phyloP scores from a whole-genome alignment of 1,284 basidiomycete species.

The Trichosporon faecale region DNA sequence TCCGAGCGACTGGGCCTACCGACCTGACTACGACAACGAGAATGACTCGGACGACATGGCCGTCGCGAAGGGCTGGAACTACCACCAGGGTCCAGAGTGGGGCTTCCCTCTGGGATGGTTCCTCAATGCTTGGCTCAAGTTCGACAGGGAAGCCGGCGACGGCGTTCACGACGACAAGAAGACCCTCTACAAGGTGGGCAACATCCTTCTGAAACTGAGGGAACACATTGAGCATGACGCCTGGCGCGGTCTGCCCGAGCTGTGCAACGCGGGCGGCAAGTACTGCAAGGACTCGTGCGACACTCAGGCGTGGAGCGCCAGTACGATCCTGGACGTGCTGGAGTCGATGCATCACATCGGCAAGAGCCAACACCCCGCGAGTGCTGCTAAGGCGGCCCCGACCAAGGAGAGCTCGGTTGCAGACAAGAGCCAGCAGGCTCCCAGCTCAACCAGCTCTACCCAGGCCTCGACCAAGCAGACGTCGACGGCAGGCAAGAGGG shows the following conservation, averaged over 20 bases:
- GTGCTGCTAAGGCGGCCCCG: not conserved
- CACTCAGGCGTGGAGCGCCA: slow-evolving; percentile 90
- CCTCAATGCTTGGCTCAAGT: slow-evolving; percentile 83
- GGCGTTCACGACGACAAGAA: slow-evolving; percentile 64
- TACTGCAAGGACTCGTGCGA: slow-evolving; percentile 82
- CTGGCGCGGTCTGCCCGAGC: slow-evolving; percentile 88
- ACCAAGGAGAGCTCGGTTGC: not conserved
- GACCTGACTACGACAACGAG: slow-evolving; percentile 84
- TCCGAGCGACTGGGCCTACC: slow-evolving; percentile 76
- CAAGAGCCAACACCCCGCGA: not conserved
- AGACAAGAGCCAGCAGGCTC: not conserved
- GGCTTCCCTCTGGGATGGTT: slow-evolving; percentile 94
- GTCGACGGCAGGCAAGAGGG: not conserved
- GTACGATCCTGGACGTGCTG: slow-evolving; percentile 80
- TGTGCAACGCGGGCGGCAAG: slow-evolving; percentile 74
- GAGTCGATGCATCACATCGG: slow-evolving; percentile 62
- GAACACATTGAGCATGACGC: slow-evolving; percentile 71
- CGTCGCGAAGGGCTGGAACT: slow-evolving; percentile 84
- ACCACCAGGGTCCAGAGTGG: slow-evolving; percentile 69
- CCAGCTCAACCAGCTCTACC: not conserved
- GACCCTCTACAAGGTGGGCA: slow-evolving; percentile 75
- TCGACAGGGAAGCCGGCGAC: slow-evolving; percentile 60
- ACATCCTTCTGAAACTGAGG: slow-evolving; percentile 65
- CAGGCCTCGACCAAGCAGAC: not conserved
- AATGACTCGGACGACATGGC: slow-evolving; percentile 78